phyloP scores from a whole-genome alignment of 768 basidiomycete species.

The Mrakia blollopis region DNA sequence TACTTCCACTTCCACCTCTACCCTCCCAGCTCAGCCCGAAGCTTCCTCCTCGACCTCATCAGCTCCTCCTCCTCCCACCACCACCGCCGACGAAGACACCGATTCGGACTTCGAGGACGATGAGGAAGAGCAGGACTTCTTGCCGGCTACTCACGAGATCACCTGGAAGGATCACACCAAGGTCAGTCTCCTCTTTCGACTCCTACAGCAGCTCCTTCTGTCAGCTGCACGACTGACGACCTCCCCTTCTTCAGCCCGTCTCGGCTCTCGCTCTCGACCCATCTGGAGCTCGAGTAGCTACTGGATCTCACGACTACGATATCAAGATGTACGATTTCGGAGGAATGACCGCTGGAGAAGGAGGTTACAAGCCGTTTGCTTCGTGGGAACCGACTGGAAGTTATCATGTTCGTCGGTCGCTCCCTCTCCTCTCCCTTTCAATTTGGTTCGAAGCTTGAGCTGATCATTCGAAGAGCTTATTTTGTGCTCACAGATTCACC shows the following conservation, averaged over 20 bases:
- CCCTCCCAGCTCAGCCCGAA: constrained; percentile 5
- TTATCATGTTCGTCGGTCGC: constrained; percentile 62
- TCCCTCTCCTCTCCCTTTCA: constrained; percentile 21
- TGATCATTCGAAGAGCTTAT: not conserved
- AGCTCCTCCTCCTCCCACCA: constrained; percentile 1
- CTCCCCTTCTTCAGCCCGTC: constrained; percentile 53
- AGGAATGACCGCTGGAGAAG: constrained; percentile 73
- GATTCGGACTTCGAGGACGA: constrained; percentile 45
- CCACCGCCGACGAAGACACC: constrained; percentile 32
- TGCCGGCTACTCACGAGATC: constrained; percentile 88
- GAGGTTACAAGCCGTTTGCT: constrained; percentile 80
- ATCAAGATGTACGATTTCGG: constrained; percentile 99
- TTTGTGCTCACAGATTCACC: constrained; percentile 69
- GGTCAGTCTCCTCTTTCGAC: constrained; percentile 37
- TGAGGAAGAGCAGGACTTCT: constrained; percentile 49
- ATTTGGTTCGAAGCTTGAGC: not conserved
- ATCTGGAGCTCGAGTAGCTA: constrained; percentile 82
- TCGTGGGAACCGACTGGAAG: constrained; percentile 91
- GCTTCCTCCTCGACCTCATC: constrained; percentile 23
- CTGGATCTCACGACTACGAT: constrained; percentile 96
- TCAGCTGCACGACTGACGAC: not conserved
- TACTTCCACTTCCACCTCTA: not conserved
- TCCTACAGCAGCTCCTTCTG: not conserved
- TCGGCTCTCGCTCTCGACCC: constrained; percentile 89
- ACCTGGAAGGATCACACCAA: constrained; percentile 91